Percentiles rank a stretch among this genome's conserved stretches.
Evolutionary conservation across 768 basidiomycete genomes (phyloP).

Genomic region (Coprinopsis sp.): DNA sequence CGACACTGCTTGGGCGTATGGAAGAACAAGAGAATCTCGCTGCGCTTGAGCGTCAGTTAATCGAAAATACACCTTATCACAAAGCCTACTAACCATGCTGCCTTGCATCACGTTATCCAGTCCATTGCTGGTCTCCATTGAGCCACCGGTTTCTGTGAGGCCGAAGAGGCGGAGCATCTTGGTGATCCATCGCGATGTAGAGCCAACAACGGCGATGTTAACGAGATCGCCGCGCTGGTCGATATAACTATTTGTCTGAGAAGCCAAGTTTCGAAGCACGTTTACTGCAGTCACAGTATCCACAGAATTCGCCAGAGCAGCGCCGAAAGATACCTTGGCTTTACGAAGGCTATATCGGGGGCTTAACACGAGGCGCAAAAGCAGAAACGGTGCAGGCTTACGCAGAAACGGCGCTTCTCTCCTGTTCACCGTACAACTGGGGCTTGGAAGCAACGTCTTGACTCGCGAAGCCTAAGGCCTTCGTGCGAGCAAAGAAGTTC

Average conservation of each 20-base stretch:
- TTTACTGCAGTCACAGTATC: slow-evolving; percentile 85
- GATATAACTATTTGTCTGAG: slow-evolving; percentile 85
- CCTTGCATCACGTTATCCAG: background rate
- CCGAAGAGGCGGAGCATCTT: slow-evolving; percentile 77
- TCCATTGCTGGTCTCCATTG: background rate
- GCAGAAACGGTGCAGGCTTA: too few species aligned
- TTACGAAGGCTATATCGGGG: slow-evolving; percentile 53
- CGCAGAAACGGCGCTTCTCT: too few species aligned
- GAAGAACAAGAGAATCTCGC: slow-evolving; percentile 85
- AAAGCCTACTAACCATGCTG: background rate
- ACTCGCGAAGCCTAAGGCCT: slow-evolving; percentile 78
- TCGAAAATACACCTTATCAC: slow-evolving; percentile 1
- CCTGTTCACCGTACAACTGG: too few species aligned
- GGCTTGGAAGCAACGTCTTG: too few species aligned
- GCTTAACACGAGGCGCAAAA: background rate
- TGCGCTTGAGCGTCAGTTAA: slow-evolving; percentile 27
- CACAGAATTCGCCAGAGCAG: slow-evolving; percentile 92
- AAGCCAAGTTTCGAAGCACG: slow-evolving; percentile 75
- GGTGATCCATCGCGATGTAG: slow-evolving; percentile 64
- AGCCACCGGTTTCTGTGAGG: slow-evolving; percentile 55
- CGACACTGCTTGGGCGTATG: slow-evolving; percentile 80
- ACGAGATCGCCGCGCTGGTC: slow-evolving; percentile 53
- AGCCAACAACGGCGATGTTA: slow-evolving; percentile 61
- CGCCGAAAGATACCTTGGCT: slow-evolving; percentile 74
- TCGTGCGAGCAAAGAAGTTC: slow-evolving; percentile 93